A percentile compares a stretch with the other conserved stretches of the same genome.
Evolutionary conservation across 2,329 filamentous ascomycete genomes (phyloP).

Genomic region (Alternaria sp.): DNA sequence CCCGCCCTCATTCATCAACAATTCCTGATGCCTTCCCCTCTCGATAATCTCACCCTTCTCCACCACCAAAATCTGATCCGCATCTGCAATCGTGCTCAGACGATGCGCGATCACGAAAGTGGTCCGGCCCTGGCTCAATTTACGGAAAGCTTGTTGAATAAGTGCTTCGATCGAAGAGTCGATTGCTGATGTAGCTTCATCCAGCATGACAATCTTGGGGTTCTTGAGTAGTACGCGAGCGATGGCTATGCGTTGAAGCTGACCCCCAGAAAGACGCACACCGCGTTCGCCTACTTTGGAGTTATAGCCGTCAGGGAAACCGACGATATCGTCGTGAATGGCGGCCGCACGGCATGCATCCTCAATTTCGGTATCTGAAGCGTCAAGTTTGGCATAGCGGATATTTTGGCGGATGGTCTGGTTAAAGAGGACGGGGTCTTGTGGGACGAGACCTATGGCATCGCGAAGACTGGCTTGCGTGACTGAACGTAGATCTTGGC

Average conservation of each 20-base stretch:
- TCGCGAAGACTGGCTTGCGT: slow-evolving; percentile 66
- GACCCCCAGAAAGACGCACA: slow-evolving; percentile 67
- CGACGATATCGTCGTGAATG: slow-evolving; percentile 70
- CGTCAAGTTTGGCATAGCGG: slow-evolving; percentile 68
- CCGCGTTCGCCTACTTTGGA: slow-evolving; percentile 53
- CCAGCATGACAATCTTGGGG: slow-evolving; percentile 82
- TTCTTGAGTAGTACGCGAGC: slow-evolving; percentile 80
- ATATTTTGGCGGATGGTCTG: slow-evolving; percentile 71
- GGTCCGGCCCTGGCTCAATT: slow-evolving; percentile 67
- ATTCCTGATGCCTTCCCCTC: slow-evolving; percentile 78
- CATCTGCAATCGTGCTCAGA: slow-evolving; percentile 83
- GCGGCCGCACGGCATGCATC: slow-evolving; percentile 68
- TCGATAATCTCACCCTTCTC: slow-evolving; percentile 80
- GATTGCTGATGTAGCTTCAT: slow-evolving; percentile 90
- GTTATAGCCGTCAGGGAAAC: slow-evolving; percentile 59
- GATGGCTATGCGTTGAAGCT: slow-evolving; percentile 72
- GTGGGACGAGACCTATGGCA: slow-evolving; percentile 69
- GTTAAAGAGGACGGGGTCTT: slow-evolving; percentile 71
- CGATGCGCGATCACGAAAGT: slow-evolving; percentile 79
- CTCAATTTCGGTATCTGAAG: slow-evolving; percentile 67
- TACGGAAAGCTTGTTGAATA: slow-evolving; percentile 69
- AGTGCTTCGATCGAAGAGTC: slow-evolving; percentile 74
- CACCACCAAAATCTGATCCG: slow-evolving; percentile 83
- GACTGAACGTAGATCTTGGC: slow-evolving; percentile 67
- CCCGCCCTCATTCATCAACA: slow-evolving; percentile 70